These are phyloP conservation scores for Aspergillus homomorphus DNA, from an alignment of 495 filamentous ascomycete species.

Conservation along the genomic window DNA sequence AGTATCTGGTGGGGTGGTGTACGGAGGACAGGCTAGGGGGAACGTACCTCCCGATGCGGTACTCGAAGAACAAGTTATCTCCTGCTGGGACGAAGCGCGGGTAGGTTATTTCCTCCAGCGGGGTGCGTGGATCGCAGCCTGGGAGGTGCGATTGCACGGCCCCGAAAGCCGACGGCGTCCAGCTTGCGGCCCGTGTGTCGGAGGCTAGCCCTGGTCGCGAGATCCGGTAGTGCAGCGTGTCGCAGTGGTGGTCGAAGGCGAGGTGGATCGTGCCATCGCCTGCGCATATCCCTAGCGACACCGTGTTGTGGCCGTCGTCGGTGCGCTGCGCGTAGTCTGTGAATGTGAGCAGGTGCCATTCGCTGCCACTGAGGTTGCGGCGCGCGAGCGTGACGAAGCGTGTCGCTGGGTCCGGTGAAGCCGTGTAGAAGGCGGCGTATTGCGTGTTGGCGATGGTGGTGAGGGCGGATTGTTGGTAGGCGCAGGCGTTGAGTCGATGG, in stretches of 20 bases:
- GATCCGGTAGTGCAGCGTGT: constrained; percentile 4
- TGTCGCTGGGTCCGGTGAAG: background rate
- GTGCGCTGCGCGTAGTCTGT: background rate
- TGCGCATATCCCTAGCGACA: constrained; percentile 2
- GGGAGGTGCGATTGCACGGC: background rate
- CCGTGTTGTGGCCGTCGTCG: constrained; percentile 8
- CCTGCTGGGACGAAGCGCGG: constrained; percentile 1
- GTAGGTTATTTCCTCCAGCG: background rate
- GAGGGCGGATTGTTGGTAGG: constrained; percentile 7
- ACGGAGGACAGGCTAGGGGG: too few relatives aligned
- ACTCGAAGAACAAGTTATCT: constrained; percentile 4
- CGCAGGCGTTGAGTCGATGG: constrained; percentile 5
- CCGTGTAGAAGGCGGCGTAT: constrained; percentile 6
- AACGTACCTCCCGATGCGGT: constrained; percentile 1
- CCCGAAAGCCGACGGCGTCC: background rate
- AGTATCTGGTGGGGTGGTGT: background rate
- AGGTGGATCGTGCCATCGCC: constrained; percentile 7
- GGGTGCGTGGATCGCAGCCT: background rate
- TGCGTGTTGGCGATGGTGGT: background rate
- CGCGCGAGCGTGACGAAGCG: background rate
- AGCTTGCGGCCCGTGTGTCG: background rate
- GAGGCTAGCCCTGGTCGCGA: background rate
- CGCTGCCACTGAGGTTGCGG: background rate
- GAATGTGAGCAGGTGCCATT: constrained; percentile 5
- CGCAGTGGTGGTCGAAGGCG: constrained; percentile 7